phyloP scores from a whole-genome alignment of 2,329 filamentous ascomycete genomes.

The Neonectria faginata region DNA sequence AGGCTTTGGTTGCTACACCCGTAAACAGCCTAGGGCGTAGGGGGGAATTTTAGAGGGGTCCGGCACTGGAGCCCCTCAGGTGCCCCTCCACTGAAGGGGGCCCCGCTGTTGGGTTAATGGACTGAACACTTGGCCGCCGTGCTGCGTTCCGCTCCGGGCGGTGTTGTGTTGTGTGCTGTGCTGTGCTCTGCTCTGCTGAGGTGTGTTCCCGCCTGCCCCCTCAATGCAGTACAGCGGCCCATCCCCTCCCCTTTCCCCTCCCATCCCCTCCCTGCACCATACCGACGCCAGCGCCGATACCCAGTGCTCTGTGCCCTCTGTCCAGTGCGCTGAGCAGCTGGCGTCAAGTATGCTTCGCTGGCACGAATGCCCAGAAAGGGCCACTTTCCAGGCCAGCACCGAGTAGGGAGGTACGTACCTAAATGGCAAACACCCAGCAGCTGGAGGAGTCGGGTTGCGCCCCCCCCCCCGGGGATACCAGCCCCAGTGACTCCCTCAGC shows the following conservation, averaged over 20 bases:
- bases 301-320: slow-evolving; percentile 21
- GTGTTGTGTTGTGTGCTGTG: slow-evolving; percentile 25
- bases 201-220: no score
- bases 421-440: not conserved
- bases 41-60: slow-evolving; percentile 26
- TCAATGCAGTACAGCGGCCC: slow-evolving; percentile 9
- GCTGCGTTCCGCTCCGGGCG: slow-evolving; percentile 28
- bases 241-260: not conserved
- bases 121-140: slow-evolving; percentile 10
- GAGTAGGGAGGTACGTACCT: slow-evolving; percentile 10
- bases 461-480: slow-evolving; percentile 30
- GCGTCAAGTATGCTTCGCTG: slow-evolving; percentile 39
- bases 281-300: slow-evolving; percentile 21
- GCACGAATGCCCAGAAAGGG: slow-evolving; percentile 45
- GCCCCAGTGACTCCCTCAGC: slow-evolving; percentile 45
- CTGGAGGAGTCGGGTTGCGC: slow-evolving; percentile 14
- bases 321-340: slow-evolving; percentile 23
- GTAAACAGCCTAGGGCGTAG: slow-evolving; percentile 38
- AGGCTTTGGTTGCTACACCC: slow-evolving; percentile 39
- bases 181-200: slow-evolving; percentile 11
- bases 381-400: slow-evolving; percentile 31
- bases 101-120: slow-evolving; percentile 45
- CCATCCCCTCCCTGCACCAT: slow-evolving; percentile 8
- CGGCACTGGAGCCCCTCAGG: slow-evolving; percentile 34
- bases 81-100: slow-evolving; percentile 41